A percentile compares a stretch with the other conserved stretches of the same genome.
Evolutionary conservation across 2,329 filamentous ascomycete species (phyloP).

Genomic region (Fusarium dlaminii): DNA sequence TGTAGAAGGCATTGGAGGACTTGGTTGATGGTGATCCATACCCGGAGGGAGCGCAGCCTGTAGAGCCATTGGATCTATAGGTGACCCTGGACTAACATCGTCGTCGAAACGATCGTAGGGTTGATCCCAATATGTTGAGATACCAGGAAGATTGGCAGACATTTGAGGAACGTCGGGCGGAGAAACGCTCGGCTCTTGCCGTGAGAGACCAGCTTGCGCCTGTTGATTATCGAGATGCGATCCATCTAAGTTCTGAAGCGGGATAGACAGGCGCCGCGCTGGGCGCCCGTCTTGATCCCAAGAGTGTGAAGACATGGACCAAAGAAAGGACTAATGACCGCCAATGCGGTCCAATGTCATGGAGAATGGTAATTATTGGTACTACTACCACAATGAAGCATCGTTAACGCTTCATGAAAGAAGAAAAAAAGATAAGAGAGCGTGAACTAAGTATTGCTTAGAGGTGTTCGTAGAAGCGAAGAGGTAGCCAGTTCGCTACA

Average conservation of each 20-base stretch:
- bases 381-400: slow-evolving; percentile 27
- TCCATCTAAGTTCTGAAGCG: slow-evolving; percentile 69
- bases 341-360: slow-evolving; percentile 39
- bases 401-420: slow-evolving; percentile 20
- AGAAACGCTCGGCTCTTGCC: slow-evolving; percentile 14
- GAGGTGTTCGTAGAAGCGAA: slow-evolving; percentile 15
- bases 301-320: slow-evolving; percentile 45
- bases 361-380: slow-evolving; percentile 12
- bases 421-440: neutral
- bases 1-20: slow-evolving; percentile 30
- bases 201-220: slow-evolving; percentile 11
- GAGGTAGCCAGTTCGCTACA: slow-evolving; percentile 27
- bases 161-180: slow-evolving; percentile 26
- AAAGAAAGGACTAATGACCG: slow-evolving; percentile 28
- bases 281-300: slow-evolving; percentile 41
- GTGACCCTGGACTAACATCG: slow-evolving; percentile 54
- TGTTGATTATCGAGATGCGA: slow-evolving; percentile 23
- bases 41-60: slow-evolving; percentile 66
- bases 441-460: slow-evolving; percentile 17
- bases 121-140: slow-evolving; percentile 65
- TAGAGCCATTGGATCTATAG: slow-evolving; percentile 63
- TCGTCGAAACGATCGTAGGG: slow-evolving; percentile 54
- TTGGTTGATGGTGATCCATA: slow-evolving; percentile 48
- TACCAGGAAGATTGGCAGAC: slow-evolving; percentile 51
- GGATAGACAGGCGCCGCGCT: slow-evolving; percentile 65